These are phyloP conservation scores for Diospyros kaki DNA, from an alignment of 148 eudicot genomes.

Conservation along the genomic window DNA sequence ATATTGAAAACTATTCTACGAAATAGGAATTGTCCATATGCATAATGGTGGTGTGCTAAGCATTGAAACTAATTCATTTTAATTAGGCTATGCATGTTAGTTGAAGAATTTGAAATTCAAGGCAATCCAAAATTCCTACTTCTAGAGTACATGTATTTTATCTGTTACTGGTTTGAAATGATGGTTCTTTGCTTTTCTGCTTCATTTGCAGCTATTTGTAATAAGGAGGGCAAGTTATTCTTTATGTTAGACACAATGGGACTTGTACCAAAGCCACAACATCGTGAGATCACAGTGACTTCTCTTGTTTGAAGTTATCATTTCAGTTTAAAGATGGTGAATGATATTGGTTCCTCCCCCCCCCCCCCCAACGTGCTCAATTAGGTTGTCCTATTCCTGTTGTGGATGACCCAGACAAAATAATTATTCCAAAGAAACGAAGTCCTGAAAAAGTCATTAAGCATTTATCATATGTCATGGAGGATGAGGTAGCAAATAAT, in stretches of 20 bases:
- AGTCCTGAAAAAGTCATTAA: conserved; percentile 50
- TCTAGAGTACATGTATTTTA: not conserved
- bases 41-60: not conserved
- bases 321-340: not conserved
- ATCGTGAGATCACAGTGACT: conserved; percentile 56
- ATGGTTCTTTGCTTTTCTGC: conserved; percentile 14
- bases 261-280: conserved; percentile 69
- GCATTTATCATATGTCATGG: conserved; percentile 59
- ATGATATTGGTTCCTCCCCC: conserved; percentile 1
- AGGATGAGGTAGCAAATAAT: conserved; percentile 42
- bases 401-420: conserved; percentile 55
- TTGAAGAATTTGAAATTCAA: not conserved
- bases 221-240: conserved; percentile 78
- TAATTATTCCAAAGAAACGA: conserved; percentile 64
- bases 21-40: not conserved
- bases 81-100: conserved; percentile 3
- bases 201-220: conserved; percentile 82
- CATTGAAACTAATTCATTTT: not conserved
- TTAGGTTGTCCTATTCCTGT: conserved; percentile 90
- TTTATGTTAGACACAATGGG: conserved; percentile 75
- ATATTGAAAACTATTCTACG: not conserved
- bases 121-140: not conserved
- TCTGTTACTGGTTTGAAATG: conserved; percentile 1
- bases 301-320: not conserved
- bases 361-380: not conserved